Conservation (phyloP, 2,329 filamentous ascomycete genomes). For the Fusarium globosum region DNA sequence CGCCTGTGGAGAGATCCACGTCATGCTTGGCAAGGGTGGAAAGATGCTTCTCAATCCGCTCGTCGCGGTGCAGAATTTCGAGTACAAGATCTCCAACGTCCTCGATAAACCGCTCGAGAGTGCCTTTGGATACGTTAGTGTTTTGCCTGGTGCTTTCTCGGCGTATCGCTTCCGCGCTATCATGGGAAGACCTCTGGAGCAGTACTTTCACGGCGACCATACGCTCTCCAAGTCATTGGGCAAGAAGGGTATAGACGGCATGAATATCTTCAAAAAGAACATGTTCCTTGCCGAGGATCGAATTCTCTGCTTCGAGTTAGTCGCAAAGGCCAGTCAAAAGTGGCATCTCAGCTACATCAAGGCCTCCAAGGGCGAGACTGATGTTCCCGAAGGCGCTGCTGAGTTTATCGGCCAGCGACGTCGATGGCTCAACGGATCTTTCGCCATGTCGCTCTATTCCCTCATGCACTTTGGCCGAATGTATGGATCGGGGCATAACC, state of each 20-base stretch:
- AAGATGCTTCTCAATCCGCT: slow-evolving; percentile 40
- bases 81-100: slow-evolving; percentile 44
- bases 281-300: slow-evolving; percentile 43
- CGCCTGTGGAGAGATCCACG: slow-evolving; percentile 42
- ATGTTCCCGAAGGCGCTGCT: slow-evolving; percentile 40
- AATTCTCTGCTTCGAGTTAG: slow-evolving; percentile 42
- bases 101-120: slow-evolving; percentile 42
- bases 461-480: slow-evolving; percentile 41
- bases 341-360: slow-evolving; percentile 45
- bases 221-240: slow-evolving; percentile 41
- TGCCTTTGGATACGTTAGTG: slow-evolving; percentile 43
- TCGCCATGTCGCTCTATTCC: slow-evolving; percentile 42
- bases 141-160: slow-evolving; percentile 41
- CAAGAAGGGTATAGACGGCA: slow-evolving; percentile 43
- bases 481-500: slow-evolving; percentile 39
- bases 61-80: slow-evolving; percentile 42
- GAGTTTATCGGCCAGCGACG: slow-evolving; percentile 42
- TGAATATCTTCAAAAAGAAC: slow-evolving; percentile 46
- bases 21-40: slow-evolving; percentile 41
- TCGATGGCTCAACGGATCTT: slow-evolving; percentile 42
- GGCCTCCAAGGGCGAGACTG: slow-evolving; percentile 42
- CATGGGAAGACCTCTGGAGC: slow-evolving; percentile 40
- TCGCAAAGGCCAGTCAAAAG: slow-evolving; percentile 42
- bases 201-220: slow-evolving; percentile 43
- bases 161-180: slow-evolving; percentile 42